Evolutionary conservation across 495 filamentous ascomycete genomes (phyloP), one percentile per base, ranked within the genome.

Genomic region (Daldinia concentrica): DNA sequence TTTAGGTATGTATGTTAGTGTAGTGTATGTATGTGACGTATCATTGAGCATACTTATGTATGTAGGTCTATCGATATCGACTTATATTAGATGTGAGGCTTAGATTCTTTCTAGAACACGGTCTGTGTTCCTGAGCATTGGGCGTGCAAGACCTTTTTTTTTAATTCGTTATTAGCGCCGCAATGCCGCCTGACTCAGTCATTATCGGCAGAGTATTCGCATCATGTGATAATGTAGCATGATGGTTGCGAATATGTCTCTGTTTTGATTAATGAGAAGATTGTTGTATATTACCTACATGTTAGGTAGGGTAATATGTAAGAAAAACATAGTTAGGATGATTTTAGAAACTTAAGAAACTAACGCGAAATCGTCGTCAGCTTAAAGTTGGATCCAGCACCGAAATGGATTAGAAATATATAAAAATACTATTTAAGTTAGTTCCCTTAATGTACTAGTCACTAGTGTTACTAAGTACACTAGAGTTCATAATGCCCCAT

Each of bases 221-320:
- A 69, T 73, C 70, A 73, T 73, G 70, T 73, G 70, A 73, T 69
- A 19, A 34, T 37, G 41, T n/a, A 66, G 29, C 17, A 61, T 32
- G 50, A 55, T 34, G 24, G 39, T 26, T 50, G 41, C 58, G 1
- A 22, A 24, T 17, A 12, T n/a, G 51, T 37, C 29, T 29, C 37
- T 5, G 9, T 22, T 19, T 9, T 48, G 1, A 48, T 24, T 48
- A 24, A 48, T 12, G 43, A 24, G 3, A 24, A 9, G 43, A 14
- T 14, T 14, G 43, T 24, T 22, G 6, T 22, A 48, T 22, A 7
- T 45, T 43, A 17, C 3, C 3, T 45, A 19, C 15, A 45, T 22
- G 17, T 45, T n/a, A 19, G n/a, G 39, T 43, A 43, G 41, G 19
- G 9, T 22, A 45, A 45, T 6, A 45, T 1, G 17, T 22, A 22